phyloP scores from a whole-genome alignment of 106 monocot genomes.

The Posidonia australis region DNA sequence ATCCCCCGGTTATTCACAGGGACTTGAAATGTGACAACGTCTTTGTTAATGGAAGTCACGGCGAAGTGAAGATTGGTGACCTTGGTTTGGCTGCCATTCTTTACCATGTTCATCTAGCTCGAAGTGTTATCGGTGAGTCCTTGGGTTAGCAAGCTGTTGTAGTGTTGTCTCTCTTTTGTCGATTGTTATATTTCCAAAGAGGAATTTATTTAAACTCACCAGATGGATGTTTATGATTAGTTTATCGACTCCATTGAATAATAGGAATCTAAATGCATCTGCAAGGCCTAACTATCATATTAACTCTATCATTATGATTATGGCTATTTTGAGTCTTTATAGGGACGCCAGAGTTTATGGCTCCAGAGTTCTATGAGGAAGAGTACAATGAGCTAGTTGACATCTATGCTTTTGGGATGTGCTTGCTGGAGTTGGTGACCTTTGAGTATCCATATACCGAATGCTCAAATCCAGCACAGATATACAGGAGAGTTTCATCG shows the following conservation, averaged over 20 bases:
- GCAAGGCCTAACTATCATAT: too few species aligned
- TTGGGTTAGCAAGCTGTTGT: neutral
- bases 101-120: conserved; percentile 35
- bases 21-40: conserved; percentile 75
- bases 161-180: too few species aligned
- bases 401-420: conserved; percentile 73
- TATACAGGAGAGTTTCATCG: conserved; percentile 45
- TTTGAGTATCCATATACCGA: conserved; percentile 54
- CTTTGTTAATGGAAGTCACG: conserved; percentile 68
- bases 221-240: too few species aligned
- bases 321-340: too few species aligned
- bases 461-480: conserved; percentile 45
- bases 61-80: conserved; percentile 77
- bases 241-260: too few species aligned
- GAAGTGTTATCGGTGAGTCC: conserved; percentile 43
- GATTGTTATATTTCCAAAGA: too few species aligned
- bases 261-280: too few species aligned
- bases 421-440: conserved; percentile 55
- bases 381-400: conserved; percentile 68
- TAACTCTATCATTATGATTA: too few species aligned
- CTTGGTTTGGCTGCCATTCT: conserved; percentile 66
- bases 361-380: conserved; percentile 65
- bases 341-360: conserved; percentile 73
- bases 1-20: conserved; percentile 59
- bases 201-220: too few species aligned